These are phyloP conservation scores for Aspergillus sergii DNA, from an alignment of 2,329 filamentous ascomycete species.

Conservation along the genomic window DNA sequence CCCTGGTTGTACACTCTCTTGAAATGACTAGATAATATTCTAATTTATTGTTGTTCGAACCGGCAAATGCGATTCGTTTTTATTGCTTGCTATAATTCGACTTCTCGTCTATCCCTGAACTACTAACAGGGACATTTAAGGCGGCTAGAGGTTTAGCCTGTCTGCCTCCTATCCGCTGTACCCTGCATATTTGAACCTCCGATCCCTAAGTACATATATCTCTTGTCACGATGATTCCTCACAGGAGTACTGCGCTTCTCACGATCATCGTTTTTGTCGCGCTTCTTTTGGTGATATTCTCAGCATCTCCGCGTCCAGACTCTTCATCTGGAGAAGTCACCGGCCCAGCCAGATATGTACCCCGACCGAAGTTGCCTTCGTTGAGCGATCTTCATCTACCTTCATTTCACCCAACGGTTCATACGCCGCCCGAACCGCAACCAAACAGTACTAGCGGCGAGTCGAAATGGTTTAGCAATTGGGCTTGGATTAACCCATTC, in stretches of 20 bases:
- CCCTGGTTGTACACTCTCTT: not conserved
- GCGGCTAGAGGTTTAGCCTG: not conserved
- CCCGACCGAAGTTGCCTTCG: conserved; percentile 44
- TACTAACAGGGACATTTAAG: not conserved
- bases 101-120: not conserved
- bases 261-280: conserved; percentile 47
- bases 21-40: not conserved
- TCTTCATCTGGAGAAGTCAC: conserved; percentile 24
- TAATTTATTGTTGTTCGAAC: not conserved
- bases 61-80: not conserved
- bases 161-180: not conserved
- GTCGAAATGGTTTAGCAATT: conserved; percentile 83
- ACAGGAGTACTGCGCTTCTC: conserved; percentile 45
- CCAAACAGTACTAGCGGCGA: conserved; percentile 74
- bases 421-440: conserved; percentile 71
- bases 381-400: conserved; percentile 59
- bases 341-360: conserved; percentile 35
- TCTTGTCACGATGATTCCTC: conserved; percentile 40
- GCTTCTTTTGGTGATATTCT: conserved; percentile 48
- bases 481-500: conserved; percentile 89
- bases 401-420: conserved; percentile 70
- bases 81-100: not conserved
- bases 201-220: not conserved
- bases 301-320: conserved; percentile 38
- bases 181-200: not conserved